phyloP scores from a whole-genome alignment of 2,329 filamentous ascomycete genomes.

The Tetracladium maxilliforme region DNA sequence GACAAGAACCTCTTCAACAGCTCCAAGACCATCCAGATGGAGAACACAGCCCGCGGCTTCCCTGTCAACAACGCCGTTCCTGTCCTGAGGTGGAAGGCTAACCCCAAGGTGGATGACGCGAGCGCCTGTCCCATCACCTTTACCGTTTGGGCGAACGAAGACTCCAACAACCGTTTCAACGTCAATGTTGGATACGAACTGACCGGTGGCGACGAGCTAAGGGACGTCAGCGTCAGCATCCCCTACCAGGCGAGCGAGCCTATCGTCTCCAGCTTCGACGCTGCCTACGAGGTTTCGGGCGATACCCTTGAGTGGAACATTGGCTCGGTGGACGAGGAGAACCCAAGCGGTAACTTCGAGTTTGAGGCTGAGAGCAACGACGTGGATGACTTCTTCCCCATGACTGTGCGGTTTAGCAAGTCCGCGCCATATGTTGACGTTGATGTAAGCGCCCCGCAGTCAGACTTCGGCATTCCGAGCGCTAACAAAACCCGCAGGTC shows the following conservation, averaged over 20 bases:
- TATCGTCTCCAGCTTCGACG: conserved; percentile 82
- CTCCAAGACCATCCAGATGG: conserved; percentile 76
- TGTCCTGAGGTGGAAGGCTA: conserved; percentile 83
- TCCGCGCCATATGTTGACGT: conserved; percentile 78
- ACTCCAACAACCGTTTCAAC: conserved; percentile 64
- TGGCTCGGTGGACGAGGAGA: conserved; percentile 70
- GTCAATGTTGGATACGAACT: conserved; percentile 95
- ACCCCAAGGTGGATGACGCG: conserved; percentile 65
- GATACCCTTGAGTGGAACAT: conserved; percentile 92
- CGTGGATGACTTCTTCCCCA: conserved; percentile 95
- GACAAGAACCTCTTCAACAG: conserved; percentile 78
- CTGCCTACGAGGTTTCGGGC: conserved; percentile 83
- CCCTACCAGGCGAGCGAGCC: conserved; percentile 79
- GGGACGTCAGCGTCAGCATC: conserved; percentile 76
- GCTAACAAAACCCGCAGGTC: conserved; percentile 30
- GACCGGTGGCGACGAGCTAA: conserved; percentile 62
- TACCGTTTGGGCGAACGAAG: conserved; percentile 94
- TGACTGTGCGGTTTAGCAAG: conserved; percentile 84
- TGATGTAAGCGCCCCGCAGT: conserved; percentile 51
- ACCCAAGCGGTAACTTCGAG: conserved; percentile 77
- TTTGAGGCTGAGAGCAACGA: conserved; percentile 82
- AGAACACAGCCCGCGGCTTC: conserved; percentile 77
- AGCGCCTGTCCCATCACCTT: conserved; percentile 84
- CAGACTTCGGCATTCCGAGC: neutral
- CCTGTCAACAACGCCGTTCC: conserved; percentile 88